Percentiles rank a stretch among this genome's conserved stretches.
Conservation (phyloP, 371 early-diverging fungal species). For the Lichtheimia ramosa region DNA sequence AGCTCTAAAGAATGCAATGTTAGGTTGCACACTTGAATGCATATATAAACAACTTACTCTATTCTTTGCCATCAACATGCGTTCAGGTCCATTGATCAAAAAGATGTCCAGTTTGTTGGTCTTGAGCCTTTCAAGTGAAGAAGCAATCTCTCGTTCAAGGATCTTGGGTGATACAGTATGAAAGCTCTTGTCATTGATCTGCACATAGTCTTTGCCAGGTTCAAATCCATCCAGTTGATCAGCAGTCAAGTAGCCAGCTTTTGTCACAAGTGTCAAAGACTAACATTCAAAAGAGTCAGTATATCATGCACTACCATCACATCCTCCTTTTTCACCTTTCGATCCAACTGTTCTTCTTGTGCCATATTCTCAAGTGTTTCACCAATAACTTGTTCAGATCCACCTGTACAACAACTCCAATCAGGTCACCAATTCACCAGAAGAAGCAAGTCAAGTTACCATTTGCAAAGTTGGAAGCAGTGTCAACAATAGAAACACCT, state of each 20-base stretch:
- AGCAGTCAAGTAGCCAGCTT: constrained; percentile 65
- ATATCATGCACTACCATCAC: not conserved
- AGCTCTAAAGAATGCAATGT: constrained; percentile 20
- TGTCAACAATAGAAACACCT: constrained; percentile 77
- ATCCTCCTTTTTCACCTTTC: constrained; percentile 48
- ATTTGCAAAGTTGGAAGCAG: constrained; percentile 71
- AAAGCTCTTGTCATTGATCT: constrained; percentile 54
- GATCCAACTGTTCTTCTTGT: constrained; percentile 25
- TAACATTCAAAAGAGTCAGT: constrained; percentile 11
- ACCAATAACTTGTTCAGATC: constrained; percentile 63
- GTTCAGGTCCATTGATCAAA: constrained; percentile 81
- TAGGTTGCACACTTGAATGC: constrained; percentile 1
- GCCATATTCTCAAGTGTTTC: constrained; percentile 45
- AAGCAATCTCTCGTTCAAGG: constrained; percentile 58
- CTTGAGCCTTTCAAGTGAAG: constrained; percentile 60
- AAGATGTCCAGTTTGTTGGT: constrained; percentile 67
- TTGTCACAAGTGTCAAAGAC: constrained; percentile 66
- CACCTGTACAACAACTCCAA: constrained; percentile 34
- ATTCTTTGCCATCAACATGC: constrained; percentile 63
- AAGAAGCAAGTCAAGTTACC: constrained; percentile 32
- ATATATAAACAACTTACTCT: constrained; percentile 20
- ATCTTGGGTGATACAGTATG: constrained; percentile 68
- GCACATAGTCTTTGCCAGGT: constrained; percentile 41
- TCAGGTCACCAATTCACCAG: not conserved
- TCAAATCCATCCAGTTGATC: constrained; percentile 19